These are phyloP conservation scores for Leccinum fallax DNA, from an alignment of 1,284 basidiomycete genomes.

Conservation along the genomic window DNA sequence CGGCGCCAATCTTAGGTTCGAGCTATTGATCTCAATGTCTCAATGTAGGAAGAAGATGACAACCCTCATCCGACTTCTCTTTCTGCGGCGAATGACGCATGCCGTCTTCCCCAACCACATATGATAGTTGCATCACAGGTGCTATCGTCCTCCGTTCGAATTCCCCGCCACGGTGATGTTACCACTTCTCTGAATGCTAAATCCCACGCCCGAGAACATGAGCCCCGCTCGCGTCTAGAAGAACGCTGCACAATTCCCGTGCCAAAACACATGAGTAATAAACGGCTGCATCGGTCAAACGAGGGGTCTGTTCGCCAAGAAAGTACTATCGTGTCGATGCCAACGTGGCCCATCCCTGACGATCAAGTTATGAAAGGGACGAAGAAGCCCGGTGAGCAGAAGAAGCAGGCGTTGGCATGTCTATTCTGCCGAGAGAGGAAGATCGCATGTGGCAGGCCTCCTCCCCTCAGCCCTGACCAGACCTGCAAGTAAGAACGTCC, in stretches of 20 bases:
- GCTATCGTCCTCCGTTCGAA: conserved; percentile 18
- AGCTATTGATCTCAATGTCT: conserved; percentile 26
- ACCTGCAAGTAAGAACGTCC: conserved; percentile 40
- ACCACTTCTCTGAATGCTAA: conserved; percentile 12
- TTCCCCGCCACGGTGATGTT: conserved; percentile 17
- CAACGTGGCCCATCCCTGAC: conserved; percentile 40
- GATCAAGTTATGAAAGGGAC: conserved; percentile 36
- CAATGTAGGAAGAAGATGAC: conserved; percentile 33
- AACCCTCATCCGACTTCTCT: conserved; percentile 23
- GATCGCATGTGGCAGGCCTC: conserved; percentile 41
- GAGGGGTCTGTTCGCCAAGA: conserved; percentile 37
- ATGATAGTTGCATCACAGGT: conserved; percentile 29
- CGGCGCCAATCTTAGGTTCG: conserved; percentile 36
- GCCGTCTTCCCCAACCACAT: conserved; percentile 28
- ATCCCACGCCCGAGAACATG: conserved; percentile 24
- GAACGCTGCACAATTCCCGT: conserved; percentile 25
- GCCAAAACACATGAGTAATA: conserved; percentile 30
- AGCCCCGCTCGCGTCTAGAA: conserved; percentile 27
- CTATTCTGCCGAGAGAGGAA: conserved; percentile 43
- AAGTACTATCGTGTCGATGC: conserved; percentile 25
- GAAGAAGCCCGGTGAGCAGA: conserved; percentile 41
- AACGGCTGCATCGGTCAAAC: conserved; percentile 34
- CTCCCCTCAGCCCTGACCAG: conserved; percentile 35
- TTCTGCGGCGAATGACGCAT: conserved; percentile 25
- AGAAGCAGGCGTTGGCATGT: conserved; percentile 43